Base-by-base conservation (phyloP, 139 green algal genomes). In the Chloropicon primus region DNA sequence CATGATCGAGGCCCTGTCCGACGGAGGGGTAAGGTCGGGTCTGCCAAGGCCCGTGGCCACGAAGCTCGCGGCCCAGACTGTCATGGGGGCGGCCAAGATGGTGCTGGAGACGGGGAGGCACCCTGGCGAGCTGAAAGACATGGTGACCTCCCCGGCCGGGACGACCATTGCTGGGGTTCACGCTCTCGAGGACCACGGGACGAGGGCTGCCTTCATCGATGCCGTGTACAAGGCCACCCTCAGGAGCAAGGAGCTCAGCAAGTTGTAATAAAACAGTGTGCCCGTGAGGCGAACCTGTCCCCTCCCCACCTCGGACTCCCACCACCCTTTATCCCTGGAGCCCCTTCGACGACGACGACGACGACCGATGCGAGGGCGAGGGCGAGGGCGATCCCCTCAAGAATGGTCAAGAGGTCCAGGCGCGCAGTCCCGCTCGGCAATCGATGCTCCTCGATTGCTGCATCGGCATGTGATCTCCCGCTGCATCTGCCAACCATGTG, bases 161-260 rank as follows among this genome's bases (percentile, higher is more conserved):
- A 98, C 94, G 21, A 98, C 94, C 23, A 98, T 98, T 73, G 90
- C 92, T 2, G 94, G 89, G 1, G 88, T 98, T 22, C 89, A 95
- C 54, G 90, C 92, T 76, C 86, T 98, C 53, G 94, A 98, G 85
- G 92, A 94, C 84, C 89, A 72, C 0, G 91, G 90, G 22, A 74
- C 94, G 26, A 80, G 94, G 2, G 85, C 88, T 0, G 86, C 90
- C 0, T 89, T 97, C 80, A 98, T 98, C 72, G 92, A 91, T 27
- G 94, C 94, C 1, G 94, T 98, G 0, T 79, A 89, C 0, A 92
- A 90, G 1, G 93, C 94, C 26, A 85, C 90, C 1, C 73, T 90
- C 1, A 83, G 92, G 2, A 89, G 90, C 10, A 87, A 96, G 27
- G 91, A 97, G 82, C 82, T 97, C 21, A 77, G 74, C 77, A 92